Evolutionary conservation across 1,284 basidiomycete genomes (phyloP).

Genomic region (Schizophyllum amplum): DNA sequence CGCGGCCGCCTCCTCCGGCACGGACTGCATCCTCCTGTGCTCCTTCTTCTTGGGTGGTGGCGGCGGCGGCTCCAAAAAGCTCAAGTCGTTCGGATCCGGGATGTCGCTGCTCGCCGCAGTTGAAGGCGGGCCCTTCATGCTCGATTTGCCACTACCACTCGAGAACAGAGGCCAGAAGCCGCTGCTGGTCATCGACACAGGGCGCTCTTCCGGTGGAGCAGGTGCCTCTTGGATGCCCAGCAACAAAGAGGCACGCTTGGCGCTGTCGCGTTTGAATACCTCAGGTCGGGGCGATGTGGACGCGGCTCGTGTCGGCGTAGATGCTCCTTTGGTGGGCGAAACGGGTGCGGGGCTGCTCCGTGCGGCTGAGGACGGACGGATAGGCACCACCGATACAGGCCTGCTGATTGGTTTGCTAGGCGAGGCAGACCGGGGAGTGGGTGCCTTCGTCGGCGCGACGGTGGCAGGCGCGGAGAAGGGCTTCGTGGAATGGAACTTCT

Average conservation of each 20-base stretch:
- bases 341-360: neutral
- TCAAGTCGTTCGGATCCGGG: neutral
- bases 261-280: neutral
- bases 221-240: neutral
- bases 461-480: neutral
- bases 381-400: neutral
- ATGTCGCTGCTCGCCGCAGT: neutral
- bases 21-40: neutral
- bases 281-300: neutral
- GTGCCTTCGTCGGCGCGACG: neutral
- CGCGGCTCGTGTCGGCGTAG: neutral
- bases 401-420: neutral
- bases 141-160: neutral
- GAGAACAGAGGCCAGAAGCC: neutral
- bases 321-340: neutral
- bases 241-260: neutral
- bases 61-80: neutral
- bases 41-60: neutral
- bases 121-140: neutral
- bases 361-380: too few species aligned
- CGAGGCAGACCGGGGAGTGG: neutral
- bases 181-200: neutral
- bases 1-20: too few species aligned
- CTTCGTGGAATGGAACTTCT: neutral
- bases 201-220: neutral